Base-by-base conservation (phyloP, 2,329 filamentous ascomycete species). In the Fusarium tjaetaba region DNA sequence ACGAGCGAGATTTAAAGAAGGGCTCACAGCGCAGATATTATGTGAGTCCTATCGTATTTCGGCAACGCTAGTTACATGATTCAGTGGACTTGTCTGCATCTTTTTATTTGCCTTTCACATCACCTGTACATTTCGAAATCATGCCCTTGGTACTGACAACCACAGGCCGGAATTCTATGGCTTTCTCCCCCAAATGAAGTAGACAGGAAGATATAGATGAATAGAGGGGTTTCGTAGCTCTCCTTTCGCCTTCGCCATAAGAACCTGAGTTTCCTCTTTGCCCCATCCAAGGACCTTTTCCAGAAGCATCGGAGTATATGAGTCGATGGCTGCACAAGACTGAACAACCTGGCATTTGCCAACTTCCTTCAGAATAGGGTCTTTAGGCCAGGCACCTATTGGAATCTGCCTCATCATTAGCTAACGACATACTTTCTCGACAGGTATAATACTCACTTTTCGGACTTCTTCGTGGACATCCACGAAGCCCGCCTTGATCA, bases 151-250 rank as follows among this genome's bases (percentile, higher is more conserved):
- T 7, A 30, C 36, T 30, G 20, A 41, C 11, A 30, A 18, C 11
- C 8, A 6, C 11, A 58, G 4, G 13, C 18, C 15, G 22, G 24
- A 15, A 4, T n/a, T 14, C 61, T 36, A 71, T 14, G 71, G 70
- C 20, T 71, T 73, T 30, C 34, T 63, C 4, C 62, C 73, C 64
- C 66, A 61, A 20, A 76, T 56, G 30, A 68, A 61, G 32, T 74
- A 70, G 7, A 72, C 68, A 2, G 71, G 71, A 24, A 64, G 55
- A 24, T 66, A 76, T 4, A 73, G 22, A 32, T 76, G 74, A 39
- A 73, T 63, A 14, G 74, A 53, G 22, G 72, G 58, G 30, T 76
- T 72, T 26, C 66, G 70, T 16, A 76, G 74, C 38, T 76, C 74
- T 24, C 72, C 76, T 43, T 68, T 71, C 10, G 70, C 60, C 45